Conservation (phyloP, 2,329 filamentous ascomycete species). For the Bretziella fagacearum region DNA sequence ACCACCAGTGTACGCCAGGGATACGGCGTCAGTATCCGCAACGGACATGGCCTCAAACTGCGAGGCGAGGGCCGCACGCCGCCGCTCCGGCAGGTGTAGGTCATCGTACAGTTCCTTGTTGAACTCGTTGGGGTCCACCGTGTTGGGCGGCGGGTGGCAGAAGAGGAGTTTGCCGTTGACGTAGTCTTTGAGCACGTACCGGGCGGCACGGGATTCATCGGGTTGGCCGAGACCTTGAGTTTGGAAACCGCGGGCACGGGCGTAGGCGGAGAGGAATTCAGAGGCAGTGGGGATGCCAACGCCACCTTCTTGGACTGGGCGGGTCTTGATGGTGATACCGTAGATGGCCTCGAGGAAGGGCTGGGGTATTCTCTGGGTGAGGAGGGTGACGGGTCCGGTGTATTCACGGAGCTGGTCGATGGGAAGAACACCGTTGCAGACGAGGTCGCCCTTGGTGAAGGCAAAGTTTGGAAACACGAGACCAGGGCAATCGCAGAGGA, state of each 20-base stretch:
- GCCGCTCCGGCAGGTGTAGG: constrained; percentile 64
- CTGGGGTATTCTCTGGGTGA: constrained; percentile 73
- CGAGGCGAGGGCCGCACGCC: constrained; percentile 45
- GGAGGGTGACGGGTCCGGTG: constrained; percentile 67
- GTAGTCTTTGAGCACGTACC: constrained; percentile 88
- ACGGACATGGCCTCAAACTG: constrained; percentile 32
- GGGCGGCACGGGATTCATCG: constrained; percentile 80
- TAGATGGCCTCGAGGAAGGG: constrained; percentile 83
- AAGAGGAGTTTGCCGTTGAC: constrained; percentile 90
- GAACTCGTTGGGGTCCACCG: constrained; percentile 58
- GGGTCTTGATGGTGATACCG: constrained; percentile 70
- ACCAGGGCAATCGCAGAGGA: constrained; percentile 95
- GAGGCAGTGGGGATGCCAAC: constrained; percentile 71
- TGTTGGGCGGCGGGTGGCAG: constrained; percentile 67
- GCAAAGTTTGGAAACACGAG: constrained; percentile 98
- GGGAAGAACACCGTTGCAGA: constrained; percentile 84
- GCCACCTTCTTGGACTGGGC: constrained; percentile 79
- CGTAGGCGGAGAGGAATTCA: constrained; percentile 75
- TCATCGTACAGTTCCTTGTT: constrained; percentile 81
- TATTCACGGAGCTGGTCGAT: constrained; percentile 94
- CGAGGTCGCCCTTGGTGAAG: constrained; percentile 86
- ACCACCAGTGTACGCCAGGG: constrained; percentile 17
- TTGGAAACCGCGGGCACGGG: constrained; percentile 73
- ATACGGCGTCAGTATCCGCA: constrained; percentile 20
- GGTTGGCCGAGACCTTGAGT: constrained; percentile 80